Conservation (phyloP, 148 eudicot genomes). For the Camellia japonica region DNA sequence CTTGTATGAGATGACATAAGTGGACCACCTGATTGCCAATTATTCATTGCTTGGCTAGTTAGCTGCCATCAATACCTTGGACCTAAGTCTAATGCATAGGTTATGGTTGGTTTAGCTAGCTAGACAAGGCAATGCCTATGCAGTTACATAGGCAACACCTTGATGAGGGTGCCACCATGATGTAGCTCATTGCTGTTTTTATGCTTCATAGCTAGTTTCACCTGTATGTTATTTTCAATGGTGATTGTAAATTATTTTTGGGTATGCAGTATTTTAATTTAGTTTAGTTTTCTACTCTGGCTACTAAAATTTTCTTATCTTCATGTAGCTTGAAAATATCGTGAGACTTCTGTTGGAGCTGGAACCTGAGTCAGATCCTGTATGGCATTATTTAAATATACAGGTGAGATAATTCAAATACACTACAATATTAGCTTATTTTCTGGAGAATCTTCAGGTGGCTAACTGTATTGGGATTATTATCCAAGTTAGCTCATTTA, state of each 20-base stretch:
- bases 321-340: conserved; percentile 86
- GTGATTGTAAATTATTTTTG: not conserved
- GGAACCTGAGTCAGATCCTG: conserved; percentile 98
- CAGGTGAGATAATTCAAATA: conserved; percentile 51
- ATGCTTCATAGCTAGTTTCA: not conserved
- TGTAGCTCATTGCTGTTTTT: conserved; percentile 8
- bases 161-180: not conserved
- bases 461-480: not conserved
- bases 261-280: not conserved
- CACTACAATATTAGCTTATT: not conserved
- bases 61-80: not conserved
- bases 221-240: not conserved
- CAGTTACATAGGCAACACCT: conserved; percentile 9
- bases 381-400: conserved; percentile 86
- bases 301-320: conserved; percentile 19
- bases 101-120: conserved; percentile 9
- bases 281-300: not conserved
- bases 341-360: conserved; percentile 94
- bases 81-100: not conserved
- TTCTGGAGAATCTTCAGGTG: not conserved
- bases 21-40: not conserved
- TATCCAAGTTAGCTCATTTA: not conserved
- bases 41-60: not conserved
- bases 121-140: conserved; percentile 1
- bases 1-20: not conserved